Conservation (phyloP, 2,329 filamentous ascomycete species). For the Drechslerella stenobrocha region DNA sequence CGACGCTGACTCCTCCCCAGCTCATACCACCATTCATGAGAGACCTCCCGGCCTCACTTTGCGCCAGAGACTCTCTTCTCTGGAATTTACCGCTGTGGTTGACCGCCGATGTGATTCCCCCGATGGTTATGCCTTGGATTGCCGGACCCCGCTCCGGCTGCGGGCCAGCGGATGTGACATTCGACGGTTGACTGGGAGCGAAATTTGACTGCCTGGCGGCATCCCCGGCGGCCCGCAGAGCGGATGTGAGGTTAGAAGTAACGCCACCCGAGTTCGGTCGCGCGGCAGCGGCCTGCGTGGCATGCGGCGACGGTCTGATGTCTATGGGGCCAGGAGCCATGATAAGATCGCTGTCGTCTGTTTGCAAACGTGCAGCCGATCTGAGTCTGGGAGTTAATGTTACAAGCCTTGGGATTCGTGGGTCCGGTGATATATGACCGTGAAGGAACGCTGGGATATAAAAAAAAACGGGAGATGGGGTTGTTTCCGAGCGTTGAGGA, state of each 20-base stretch:
- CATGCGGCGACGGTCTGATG: conserved; percentile 46
- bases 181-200: conserved; percentile 42
- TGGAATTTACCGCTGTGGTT: conserved; percentile 47
- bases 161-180: conserved; percentile 44
- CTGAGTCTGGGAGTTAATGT: conserved; percentile 32
- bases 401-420: conserved; percentile 20
- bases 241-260: conserved; percentile 46
- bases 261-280: conserved; percentile 41
- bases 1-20: conserved; percentile 94
- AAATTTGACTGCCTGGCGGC: conserved; percentile 41
- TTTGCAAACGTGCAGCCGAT: conserved; percentile 36
- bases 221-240: conserved; percentile 38
- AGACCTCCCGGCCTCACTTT: conserved; percentile 56
- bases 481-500: background rate
- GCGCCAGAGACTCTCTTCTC: conserved; percentile 57
- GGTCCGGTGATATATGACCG: conserved; percentile 18
- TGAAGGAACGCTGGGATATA: conserved; percentile 1
- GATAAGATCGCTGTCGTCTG: conserved; percentile 37
- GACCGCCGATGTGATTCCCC: conserved; percentile 38
- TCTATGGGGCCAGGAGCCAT: conserved; percentile 49
- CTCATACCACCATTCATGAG: conserved; percentile 72
- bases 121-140: conserved; percentile 46
- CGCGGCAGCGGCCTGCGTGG: conserved; percentile 27
- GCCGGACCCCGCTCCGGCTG: conserved; percentile 34
- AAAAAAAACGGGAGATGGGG: background rate